A percentile compares a stretch with the other conserved stretches of the same genome.
Evolutionary conservation across 2,329 filamentous ascomycete species (phyloP).

Genomic region (Cladosporium velox): DNA sequence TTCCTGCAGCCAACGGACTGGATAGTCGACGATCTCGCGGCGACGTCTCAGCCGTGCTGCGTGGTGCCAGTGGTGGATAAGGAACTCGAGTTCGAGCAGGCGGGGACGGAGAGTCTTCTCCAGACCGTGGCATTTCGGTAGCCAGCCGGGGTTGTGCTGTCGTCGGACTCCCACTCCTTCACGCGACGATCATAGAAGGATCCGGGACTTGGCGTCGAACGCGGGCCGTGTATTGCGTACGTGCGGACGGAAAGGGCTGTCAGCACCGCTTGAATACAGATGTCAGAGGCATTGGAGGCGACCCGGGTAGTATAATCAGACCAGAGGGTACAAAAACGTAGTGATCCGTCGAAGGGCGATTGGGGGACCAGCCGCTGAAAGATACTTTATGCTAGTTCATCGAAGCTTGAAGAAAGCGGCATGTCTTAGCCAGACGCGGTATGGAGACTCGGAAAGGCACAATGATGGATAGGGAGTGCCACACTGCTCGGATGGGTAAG

Average conservation of each 20-base stretch:
- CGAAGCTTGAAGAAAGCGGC: constrained; percentile 6
- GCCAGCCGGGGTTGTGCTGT: constrained; percentile 11
- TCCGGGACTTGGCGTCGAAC: constrained; percentile 5
- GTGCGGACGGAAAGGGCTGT: background rate
- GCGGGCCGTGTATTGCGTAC: constrained; percentile 2
- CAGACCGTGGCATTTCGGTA: constrained; percentile 26
- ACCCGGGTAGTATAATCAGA: background rate
- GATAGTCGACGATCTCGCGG: constrained; percentile 31
- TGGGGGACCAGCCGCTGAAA: constrained; percentile 2
- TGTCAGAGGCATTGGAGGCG: constrained; percentile 15
- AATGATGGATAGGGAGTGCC: constrained; percentile 9
- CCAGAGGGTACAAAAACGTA: background rate
- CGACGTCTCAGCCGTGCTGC: constrained; percentile 20
- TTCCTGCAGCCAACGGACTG: constrained; percentile 24
- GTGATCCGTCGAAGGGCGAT: background rate
- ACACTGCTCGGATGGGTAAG: constrained; percentile 9
- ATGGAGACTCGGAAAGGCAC: constrained; percentile 5
- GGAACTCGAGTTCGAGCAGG: constrained; percentile 31
- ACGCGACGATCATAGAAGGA: constrained; percentile 11
- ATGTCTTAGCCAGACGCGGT: constrained; percentile 14
- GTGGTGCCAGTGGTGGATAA: constrained; percentile 38
- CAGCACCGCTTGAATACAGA: background rate
- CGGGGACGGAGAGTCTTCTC: constrained; percentile 23
- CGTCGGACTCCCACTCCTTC: constrained; percentile 16
- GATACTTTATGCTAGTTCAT: constrained; percentile 20